Base-by-base conservation (phyloP, 345 rosid genomes). In the Chamaenerion angustifolium region DNA sequence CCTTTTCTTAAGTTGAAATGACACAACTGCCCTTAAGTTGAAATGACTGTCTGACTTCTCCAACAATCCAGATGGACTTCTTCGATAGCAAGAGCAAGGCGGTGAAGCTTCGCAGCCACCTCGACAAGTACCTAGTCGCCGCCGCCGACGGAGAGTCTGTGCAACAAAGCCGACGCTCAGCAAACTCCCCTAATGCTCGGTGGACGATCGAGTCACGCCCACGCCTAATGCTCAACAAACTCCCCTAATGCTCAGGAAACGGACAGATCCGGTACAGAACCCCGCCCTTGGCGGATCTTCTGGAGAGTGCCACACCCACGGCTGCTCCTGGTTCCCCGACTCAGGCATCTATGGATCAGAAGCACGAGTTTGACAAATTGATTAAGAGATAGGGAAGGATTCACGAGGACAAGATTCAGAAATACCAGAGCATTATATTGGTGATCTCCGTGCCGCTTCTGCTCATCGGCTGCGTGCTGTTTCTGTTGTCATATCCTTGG, bases 211-310 rank as follows among this genome's bases (percentile, higher is more conserved):
- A 68, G 50, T 8, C 48, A n/a, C n/a, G n/a, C n/a, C n/a, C n/a
- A n/a, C n/a, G n/a, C n/a, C n/a, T n/a, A n/a, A n/a, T n/a, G n/a
- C n/a, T n/a, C n/a, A n/a, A n/a, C n/a, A n/a, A n/a, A n/a, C n/a
- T n/a, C n/a, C n/a, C n/a, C n/a, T n/a, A n/a, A n/a, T n/a, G n/a
- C n/a, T n/a, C n/a, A n/a, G 68, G 69, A 23, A 81, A 78, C 84
- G 97, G 94, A 62, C 83, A 80, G 85, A 83, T 92, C 77, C 93
- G 98, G 14, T 84, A 82, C 79, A 80, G 94, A 54, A 64, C 95
- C 43, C 90, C 81, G 18, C 75, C 93, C 64, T 69, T 83, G 35
- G 51, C 83, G 31, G 82, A 72, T 63, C 84, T 83, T 25, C 54
- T 66, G 52, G 61, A 69, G 14, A 73, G 78, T 27, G 21, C 57